Evolutionary conservation across 1,284 basidiomycete species (phyloP).

Genomic region (Sporisorium iseilematis-ciliati): DNA sequence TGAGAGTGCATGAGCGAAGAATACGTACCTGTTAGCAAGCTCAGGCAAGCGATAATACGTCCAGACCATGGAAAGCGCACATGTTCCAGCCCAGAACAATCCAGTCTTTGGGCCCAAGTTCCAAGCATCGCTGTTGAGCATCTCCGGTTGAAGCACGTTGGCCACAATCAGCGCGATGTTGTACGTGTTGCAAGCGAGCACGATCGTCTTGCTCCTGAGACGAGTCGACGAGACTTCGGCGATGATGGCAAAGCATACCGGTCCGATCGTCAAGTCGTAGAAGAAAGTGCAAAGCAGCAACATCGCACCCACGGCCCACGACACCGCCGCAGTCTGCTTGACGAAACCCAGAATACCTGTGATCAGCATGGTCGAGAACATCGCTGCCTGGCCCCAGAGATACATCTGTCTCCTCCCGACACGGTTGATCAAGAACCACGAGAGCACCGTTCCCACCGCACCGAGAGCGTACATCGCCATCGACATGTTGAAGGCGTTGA

Average conservation of each 20-base stretch:
- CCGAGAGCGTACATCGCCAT: slow-evolving; percentile 70
- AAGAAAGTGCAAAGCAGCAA: slow-evolving; percentile 71
- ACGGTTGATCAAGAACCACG: slow-evolving; percentile 71
- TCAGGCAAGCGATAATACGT: slow-evolving; percentile 70
- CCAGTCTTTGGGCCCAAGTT: slow-evolving; percentile 71
- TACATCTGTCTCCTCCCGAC: slow-evolving; percentile 72
- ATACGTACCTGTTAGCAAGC: slow-evolving; percentile 59
- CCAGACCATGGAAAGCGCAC: slow-evolving; percentile 70
- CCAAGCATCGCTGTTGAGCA: slow-evolving; percentile 71
- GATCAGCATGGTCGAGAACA: slow-evolving; percentile 69
- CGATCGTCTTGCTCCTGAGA: slow-evolving; percentile 73
- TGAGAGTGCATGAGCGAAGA: background rate
- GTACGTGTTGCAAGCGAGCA: slow-evolving; percentile 72
- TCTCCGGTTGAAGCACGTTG: slow-evolving; percentile 71
- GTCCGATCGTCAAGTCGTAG: slow-evolving; percentile 71
- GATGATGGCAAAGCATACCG: slow-evolving; percentile 72
- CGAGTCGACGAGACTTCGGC: slow-evolving; percentile 72
- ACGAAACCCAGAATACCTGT: slow-evolving; percentile 71
- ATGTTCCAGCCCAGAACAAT: slow-evolving; percentile 71
- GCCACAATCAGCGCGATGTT: slow-evolving; percentile 67
- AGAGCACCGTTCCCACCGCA: slow-evolving; percentile 69
- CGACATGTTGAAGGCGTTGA: slow-evolving; percentile 70
- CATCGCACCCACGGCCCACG: slow-evolving; percentile 71
- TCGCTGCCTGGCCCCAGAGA: slow-evolving; percentile 72
- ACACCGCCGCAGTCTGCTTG: slow-evolving; percentile 39